Conservation (phyloP, 306 rosid genomes). For the Pachyrhizus erosus region DNA sequence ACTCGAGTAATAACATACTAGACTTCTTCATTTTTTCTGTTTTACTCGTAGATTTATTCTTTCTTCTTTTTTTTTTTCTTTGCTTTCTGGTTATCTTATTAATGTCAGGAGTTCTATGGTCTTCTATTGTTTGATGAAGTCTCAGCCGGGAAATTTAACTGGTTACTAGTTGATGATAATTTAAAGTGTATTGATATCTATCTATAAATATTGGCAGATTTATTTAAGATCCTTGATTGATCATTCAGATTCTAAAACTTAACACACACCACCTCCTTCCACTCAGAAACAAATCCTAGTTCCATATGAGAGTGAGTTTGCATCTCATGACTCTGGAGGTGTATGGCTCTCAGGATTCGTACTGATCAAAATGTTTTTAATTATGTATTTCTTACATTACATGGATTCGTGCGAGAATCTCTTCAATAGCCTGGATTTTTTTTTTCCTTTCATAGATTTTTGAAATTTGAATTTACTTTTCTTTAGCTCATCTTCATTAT, state of each 20-base stretch:
- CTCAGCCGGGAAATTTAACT: background rate
- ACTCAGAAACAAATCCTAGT: background rate
- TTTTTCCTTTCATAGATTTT: background rate
- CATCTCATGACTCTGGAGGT: background rate
- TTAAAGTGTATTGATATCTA: background rate
- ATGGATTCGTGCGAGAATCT: background rate
- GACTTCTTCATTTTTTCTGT: background rate
- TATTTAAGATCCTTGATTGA: constrained; percentile 12
- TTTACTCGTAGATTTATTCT: background rate
- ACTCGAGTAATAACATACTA: background rate
- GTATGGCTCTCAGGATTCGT: background rate
- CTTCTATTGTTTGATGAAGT: background rate
- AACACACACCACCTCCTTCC: background rate
- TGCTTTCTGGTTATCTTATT: background rate
- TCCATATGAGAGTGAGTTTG: background rate
- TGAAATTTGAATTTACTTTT: constrained; percentile 14
- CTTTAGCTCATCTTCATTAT: constrained; percentile 1
- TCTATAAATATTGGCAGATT: background rate
- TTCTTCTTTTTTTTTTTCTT: background rate
- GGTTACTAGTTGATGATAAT: background rate
- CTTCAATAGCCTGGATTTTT: background rate
- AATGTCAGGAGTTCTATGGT: background rate
- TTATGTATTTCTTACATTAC: background rate
- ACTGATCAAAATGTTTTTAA: background rate
- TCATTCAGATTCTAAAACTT: constrained; percentile 15